A percentile compares a stretch with the other conserved stretches of the same genome.
Conservation (phyloP, 495 filamentous ascomycete species). For the Aspergillus coremiiformis region DNA sequence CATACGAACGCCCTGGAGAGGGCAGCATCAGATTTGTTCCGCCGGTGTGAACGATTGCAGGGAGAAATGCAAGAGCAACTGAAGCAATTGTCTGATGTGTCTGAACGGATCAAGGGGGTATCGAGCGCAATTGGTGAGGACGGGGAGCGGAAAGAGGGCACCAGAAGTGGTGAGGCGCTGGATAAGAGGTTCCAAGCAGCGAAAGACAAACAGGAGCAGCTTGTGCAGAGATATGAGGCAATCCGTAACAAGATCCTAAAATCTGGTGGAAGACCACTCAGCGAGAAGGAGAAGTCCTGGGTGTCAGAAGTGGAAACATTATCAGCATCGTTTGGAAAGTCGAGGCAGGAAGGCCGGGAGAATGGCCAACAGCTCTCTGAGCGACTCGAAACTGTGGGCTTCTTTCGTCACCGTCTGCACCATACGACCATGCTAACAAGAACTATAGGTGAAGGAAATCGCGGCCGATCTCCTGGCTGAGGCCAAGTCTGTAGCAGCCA, state of each 20-base stretch:
- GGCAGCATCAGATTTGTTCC: slow-evolving; percentile 77
- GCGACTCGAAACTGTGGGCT: slow-evolving; percentile 35
- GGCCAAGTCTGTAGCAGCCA: slow-evolving; percentile 32
- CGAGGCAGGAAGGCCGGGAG: slow-evolving; percentile 18
- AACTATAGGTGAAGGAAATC: slow-evolving; percentile 35
- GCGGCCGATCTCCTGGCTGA: slow-evolving; percentile 47
- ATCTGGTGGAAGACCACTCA: slow-evolving; percentile 54
- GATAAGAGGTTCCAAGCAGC: slow-evolving; percentile 54
- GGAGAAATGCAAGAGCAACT: slow-evolving; percentile 68
- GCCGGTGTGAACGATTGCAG: slow-evolving; percentile 64
- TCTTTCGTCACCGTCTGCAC: slow-evolving; percentile 10
- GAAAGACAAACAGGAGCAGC: slow-evolving; percentile 49
- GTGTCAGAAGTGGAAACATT: slow-evolving; percentile 53
- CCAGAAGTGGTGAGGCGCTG: slow-evolving; percentile 44
- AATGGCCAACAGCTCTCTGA: slow-evolving; percentile 23
- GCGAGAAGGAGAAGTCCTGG: slow-evolving; percentile 66
- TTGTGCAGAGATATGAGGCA: slow-evolving; percentile 56
- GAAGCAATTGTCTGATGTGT: slow-evolving; percentile 57
- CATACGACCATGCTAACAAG: slow-evolving; percentile 9
- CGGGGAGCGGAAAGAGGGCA: slow-evolving; percentile 31
- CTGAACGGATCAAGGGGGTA: slow-evolving; percentile 55
- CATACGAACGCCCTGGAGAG: slow-evolving; percentile 66
- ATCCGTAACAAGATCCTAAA: slow-evolving; percentile 54
- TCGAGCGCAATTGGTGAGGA: slow-evolving; percentile 53
- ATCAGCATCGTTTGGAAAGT: slow-evolving; percentile 25